Percentiles rank a stretch among this genome's conserved stretches.
Evolutionary conservation across 2,329 filamentous ascomycete genomes (phyloP).

Genomic region (Diaporthe longicolla): DNA sequence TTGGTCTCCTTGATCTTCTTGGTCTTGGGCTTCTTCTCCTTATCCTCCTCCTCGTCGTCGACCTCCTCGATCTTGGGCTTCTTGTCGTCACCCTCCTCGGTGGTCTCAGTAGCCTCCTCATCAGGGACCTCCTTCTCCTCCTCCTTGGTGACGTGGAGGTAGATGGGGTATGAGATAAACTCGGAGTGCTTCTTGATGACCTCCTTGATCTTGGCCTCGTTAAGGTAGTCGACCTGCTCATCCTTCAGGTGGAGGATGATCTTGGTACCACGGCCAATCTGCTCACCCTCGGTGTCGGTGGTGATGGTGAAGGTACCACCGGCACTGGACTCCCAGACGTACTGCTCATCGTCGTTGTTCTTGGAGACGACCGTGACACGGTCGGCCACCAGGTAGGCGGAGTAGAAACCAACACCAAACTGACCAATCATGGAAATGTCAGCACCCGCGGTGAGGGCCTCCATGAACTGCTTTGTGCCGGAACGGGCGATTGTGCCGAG

Average conservation of each 20-base stretch:
- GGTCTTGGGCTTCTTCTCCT: slow-evolving; percentile 95
- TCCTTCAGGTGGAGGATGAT: slow-evolving; percentile 99
- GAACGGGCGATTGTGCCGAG: slow-evolving; percentile 99
- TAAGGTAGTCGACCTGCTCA: slow-evolving; percentile 97
- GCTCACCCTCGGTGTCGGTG: slow-evolving; percentile 91
- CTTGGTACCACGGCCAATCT: slow-evolving; percentile 94
- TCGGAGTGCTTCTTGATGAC: slow-evolving; percentile 99
- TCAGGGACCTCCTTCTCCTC: slow-evolving; percentile 98
- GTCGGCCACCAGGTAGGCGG: slow-evolving; percentile 99
- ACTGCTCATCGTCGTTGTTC: slow-evolving; percentile 99
- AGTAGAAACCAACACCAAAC: slow-evolving; percentile 99
- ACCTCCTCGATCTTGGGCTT: slow-evolving; percentile 97
- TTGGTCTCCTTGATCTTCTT: slow-evolving; percentile 99
- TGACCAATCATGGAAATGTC: slow-evolving; percentile 99
- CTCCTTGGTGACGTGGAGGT: slow-evolving; percentile 99
- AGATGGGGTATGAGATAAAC: slow-evolving; percentile 99
- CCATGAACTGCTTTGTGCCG: slow-evolving; percentile 99
- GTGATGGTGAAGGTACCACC: slow-evolving; percentile 97
- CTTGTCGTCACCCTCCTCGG: slow-evolving; percentile 87
- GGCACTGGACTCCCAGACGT: slow-evolving; percentile 98
- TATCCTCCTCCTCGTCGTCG: slow-evolving; percentile 85
- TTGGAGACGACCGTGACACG: slow-evolving; percentile 96
- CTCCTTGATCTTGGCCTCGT: slow-evolving; percentile 99
- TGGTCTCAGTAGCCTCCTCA: slow-evolving; percentile 77
- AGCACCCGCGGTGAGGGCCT: slow-evolving; percentile 96